Evolutionary conservation across 2,329 filamentous ascomycete genomes (phyloP).

Genomic region (Aspergillus piperis): DNA sequence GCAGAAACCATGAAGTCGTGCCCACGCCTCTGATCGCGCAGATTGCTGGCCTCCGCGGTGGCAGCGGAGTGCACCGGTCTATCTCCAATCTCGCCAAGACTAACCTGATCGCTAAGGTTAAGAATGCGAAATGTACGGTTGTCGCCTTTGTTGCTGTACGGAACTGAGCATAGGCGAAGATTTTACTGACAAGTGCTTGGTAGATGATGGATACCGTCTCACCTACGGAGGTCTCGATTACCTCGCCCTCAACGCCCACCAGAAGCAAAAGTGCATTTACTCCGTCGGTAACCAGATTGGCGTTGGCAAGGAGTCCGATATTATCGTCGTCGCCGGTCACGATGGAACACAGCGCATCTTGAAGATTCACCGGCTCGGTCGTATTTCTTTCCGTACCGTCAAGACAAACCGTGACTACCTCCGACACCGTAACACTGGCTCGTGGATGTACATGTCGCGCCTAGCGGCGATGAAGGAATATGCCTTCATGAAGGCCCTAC

Average conservation of each 20-base stretch:
- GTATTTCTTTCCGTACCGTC: conserved; percentile 95
- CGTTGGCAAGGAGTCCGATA: conserved; percentile 96
- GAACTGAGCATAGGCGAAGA: neutral
- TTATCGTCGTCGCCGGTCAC: conserved; percentile 85
- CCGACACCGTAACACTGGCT: conserved; percentile 73
- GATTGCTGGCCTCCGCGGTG: conserved; percentile 75
- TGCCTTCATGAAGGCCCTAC: conserved; percentile 87
- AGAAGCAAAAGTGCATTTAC: conserved; percentile 77
- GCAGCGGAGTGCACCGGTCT: conserved; percentile 76
- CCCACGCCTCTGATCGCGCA: conserved; percentile 86
- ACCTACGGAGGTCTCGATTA: conserved; percentile 98
- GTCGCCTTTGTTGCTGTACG: neutral
- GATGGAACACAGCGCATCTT: conserved; percentile 76
- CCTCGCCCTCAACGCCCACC: conserved; percentile 88
- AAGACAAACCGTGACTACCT: conserved; percentile 96
- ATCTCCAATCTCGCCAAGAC: conserved; percentile 92
- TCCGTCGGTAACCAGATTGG: conserved; percentile 93
- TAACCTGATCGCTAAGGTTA: conserved; percentile 85
- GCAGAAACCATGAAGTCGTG: conserved; percentile 95
- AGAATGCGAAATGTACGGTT: conserved; percentile 77
- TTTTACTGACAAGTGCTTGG: neutral
- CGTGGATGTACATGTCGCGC: conserved; percentile 97
- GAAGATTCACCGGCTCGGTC: conserved; percentile 93
- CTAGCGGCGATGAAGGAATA: conserved; percentile 92
- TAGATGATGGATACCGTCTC: conserved; percentile 91